These are phyloP conservation scores for Ceriops decandra DNA, from an alignment of 345 rosid species.

Conservation along the genomic window DNA sequence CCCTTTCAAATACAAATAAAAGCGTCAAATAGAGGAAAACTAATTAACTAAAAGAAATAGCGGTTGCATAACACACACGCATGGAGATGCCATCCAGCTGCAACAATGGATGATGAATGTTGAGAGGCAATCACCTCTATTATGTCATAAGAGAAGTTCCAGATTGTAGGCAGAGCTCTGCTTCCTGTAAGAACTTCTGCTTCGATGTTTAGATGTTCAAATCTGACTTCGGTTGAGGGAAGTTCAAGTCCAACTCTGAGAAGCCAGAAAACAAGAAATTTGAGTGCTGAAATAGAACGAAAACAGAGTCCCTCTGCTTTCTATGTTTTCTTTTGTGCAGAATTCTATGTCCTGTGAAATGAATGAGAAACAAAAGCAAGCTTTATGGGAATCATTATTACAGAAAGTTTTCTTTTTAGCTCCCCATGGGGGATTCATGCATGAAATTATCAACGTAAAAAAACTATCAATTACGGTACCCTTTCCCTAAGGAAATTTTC, in stretches of 20 bases:
- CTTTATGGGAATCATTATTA: not conserved
- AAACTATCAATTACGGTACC: too few relatives aligned
- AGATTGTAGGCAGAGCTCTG: slow-evolving; percentile 59
- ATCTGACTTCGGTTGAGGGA: slow-evolving; percentile 51
- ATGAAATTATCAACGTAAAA: too few relatives aligned
- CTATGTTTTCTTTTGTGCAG: not conserved
- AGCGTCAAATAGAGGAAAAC: not conserved
- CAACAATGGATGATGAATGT: too few relatives aligned
- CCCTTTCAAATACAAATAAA: slow-evolving; percentile 7
- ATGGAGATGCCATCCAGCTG: too few relatives aligned
- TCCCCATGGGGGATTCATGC: too few relatives aligned
- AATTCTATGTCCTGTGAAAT: not conserved
- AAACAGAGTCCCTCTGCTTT: not conserved
- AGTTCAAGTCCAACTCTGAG: slow-evolving; percentile 48
- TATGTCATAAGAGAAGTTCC: slow-evolving; percentile 45
- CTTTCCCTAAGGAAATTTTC: too few relatives aligned
- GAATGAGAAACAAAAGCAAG: not conserved
- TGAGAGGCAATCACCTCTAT: slow-evolving; percentile 43
- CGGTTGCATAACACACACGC: too few relatives aligned
- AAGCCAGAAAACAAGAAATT: not conserved
- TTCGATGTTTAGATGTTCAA: slow-evolving; percentile 42
- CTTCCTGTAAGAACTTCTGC: slow-evolving; percentile 64
- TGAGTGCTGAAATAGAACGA: not conserved
- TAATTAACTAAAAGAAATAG: not conserved
- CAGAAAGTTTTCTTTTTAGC: too few relatives aligned